phyloP scores from a whole-genome alignment of 2,329 filamentous ascomycete species.

The Fusarium algeriense region DNA sequence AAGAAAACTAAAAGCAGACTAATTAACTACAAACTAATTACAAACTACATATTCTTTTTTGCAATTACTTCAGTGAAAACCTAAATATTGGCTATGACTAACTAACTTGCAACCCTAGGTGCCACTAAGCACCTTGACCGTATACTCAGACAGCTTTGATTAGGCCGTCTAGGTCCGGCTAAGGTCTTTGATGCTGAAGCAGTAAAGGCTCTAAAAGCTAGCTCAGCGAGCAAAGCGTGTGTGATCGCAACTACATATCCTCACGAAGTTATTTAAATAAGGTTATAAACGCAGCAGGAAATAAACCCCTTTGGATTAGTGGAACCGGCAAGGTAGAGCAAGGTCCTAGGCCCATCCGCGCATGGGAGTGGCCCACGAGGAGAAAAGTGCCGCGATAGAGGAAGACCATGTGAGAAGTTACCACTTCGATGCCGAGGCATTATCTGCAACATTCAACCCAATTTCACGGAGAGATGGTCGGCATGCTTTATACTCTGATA shows the following conservation, averaged over 20 bases:
- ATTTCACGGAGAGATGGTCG: background rate
- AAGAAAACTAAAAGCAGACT: no score
- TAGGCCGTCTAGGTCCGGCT: no score
- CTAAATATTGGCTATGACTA: no score
- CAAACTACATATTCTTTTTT: no score
- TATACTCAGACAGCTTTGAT: no score
- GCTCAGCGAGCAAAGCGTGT: slow-evolving; percentile 1
- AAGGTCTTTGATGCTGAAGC: no score
- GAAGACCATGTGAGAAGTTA: background rate
- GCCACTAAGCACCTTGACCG: no score
- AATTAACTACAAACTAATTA: no score
- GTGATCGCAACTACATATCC: background rate
- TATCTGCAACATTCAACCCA: background rate
- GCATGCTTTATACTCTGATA: background rate
- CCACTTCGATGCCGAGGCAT: background rate
- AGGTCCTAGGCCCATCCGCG: background rate
- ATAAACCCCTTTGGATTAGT: background rate
- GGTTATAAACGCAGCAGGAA: slow-evolving; percentile 1
- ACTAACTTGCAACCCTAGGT: no score
- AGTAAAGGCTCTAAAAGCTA: no score
- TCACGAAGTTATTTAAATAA: background rate
- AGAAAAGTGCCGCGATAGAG: background rate
- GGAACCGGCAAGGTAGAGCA: background rate
- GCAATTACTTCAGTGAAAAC: no score
- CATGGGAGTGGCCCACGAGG: background rate